Conservation (phyloP, 2,329 filamentous ascomycete genomes). For the Colletotrichum spaethianum region DNA sequence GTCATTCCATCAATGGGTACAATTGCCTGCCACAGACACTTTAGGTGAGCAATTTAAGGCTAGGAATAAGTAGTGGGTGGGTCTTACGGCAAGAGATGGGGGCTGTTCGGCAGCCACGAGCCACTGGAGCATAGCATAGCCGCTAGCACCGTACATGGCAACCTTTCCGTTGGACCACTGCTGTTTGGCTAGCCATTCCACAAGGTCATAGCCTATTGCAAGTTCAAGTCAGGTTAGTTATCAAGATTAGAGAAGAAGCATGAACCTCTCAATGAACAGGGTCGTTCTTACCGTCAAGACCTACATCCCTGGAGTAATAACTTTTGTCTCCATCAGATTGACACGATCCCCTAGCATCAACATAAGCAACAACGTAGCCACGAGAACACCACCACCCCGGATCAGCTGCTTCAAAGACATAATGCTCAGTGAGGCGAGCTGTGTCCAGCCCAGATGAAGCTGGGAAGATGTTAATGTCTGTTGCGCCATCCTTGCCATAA, state of each 20-base stretch:
- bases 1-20: constrained; percentile 4
- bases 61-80: background rate
- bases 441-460: background rate
- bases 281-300: background rate
- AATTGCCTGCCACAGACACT: background rate
- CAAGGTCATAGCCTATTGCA: background rate
- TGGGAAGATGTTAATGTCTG: background rate
- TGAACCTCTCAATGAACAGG: background rate
- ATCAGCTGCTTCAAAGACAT: background rate
- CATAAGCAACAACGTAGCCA: background rate
- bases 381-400: background rate
- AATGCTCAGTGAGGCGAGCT: background rate
- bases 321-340: background rate
- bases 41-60: background rate
- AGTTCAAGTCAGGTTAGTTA: background rate
- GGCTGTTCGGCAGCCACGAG: constrained; percentile 2
- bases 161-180: constrained; percentile 1
- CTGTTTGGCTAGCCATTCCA: constrained; percentile 3
- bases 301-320: background rate
- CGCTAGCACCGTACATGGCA: constrained; percentile 5
- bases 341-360: background rate
- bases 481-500: background rate
- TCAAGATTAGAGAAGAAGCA: background rate
- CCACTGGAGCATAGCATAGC: constrained; percentile 3
- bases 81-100: constrained; percentile 1